Percentiles rank a stretch among this genome's conserved stretches.
These are phyloP conservation scores for Cladophialophora yegresii DNA, from an alignment of 2,329 filamentous ascomycete genomes.

Conservation along the genomic window DNA sequence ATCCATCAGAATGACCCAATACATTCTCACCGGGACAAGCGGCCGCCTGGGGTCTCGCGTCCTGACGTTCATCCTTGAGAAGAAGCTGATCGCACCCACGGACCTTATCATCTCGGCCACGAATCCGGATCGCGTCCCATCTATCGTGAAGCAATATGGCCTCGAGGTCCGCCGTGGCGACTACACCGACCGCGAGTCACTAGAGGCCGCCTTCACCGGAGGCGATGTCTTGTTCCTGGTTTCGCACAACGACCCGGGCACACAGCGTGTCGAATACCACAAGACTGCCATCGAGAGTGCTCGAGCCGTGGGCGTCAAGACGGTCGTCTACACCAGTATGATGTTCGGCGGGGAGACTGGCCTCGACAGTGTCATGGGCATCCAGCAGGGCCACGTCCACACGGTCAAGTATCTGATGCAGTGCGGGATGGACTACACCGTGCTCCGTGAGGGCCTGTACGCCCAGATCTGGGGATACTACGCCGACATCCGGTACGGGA, in stretches of 20 bases:
- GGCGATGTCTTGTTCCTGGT: conserved; percentile 13
- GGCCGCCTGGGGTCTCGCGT: conserved; percentile 6
- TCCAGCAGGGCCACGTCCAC: conserved; percentile 11
- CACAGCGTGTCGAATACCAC: conserved; percentile 7
- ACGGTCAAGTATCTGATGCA: conserved; percentile 1
- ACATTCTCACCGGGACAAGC: conserved; percentile 9
- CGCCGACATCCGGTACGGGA: background rate
- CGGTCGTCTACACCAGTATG: conserved; percentile 14
- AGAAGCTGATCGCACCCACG: background rate
- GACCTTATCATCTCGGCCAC: conserved; percentile 12
- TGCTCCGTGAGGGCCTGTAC: conserved; percentile 10
- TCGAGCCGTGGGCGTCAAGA: background rate
- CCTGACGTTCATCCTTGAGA: background rate
- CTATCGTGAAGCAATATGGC: conserved; percentile 5
- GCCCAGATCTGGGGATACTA: conserved; percentile 3
- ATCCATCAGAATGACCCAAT: background rate
- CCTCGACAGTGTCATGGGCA: conserved; percentile 11
- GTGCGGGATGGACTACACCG: conserved; percentile 5
- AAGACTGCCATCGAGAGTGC: conserved; percentile 10
- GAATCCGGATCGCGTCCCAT: background rate
- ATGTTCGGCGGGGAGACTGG: conserved; percentile 13
- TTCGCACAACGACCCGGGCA: conserved; percentile 6
- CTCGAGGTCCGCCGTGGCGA: conserved; percentile 1
- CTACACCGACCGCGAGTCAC: conserved; percentile 2
- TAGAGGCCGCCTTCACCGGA: background rate